These are phyloP conservation scores for Fusarium buxicola DNA, from an alignment of 2,329 filamentous ascomycete genomes.

Conservation along the genomic window DNA sequence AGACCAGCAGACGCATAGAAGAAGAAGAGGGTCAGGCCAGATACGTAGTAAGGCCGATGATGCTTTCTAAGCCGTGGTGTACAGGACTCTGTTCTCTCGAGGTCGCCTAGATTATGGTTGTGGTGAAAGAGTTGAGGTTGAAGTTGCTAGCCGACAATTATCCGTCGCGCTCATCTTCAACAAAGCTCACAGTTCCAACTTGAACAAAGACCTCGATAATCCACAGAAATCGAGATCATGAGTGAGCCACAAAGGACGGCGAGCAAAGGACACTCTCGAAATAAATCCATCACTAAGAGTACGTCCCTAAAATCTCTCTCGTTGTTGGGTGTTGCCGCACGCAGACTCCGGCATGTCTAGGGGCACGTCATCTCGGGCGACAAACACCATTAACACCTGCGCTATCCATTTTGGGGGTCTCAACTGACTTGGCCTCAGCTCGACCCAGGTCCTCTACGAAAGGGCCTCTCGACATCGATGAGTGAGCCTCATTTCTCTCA, in stretches of 20 bases:
- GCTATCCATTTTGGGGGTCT: background rate
- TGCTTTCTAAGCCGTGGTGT: too few relatives aligned
- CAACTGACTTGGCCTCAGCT: slow-evolving; percentile 53
- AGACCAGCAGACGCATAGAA: too few relatives aligned
- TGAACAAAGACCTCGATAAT: slow-evolving; percentile 15
- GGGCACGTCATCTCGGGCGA: slow-evolving; percentile 11
- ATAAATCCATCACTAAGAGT: slow-evolving; percentile 55
- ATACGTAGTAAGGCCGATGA: too few relatives aligned
- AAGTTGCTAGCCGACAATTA: slow-evolving; percentile 38
- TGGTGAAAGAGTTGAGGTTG: background rate
- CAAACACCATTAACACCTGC: slow-evolving; percentile 8
- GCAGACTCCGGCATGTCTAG: background rate
- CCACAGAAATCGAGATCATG: slow-evolving; percentile 38
- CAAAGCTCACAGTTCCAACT: slow-evolving; percentile 22
- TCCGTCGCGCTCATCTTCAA: slow-evolving; percentile 26
- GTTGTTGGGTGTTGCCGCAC: background rate
- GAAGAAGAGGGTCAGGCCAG: too few relatives aligned
- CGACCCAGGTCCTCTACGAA: slow-evolving; percentile 77
- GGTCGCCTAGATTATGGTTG: background rate
- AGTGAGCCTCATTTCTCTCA: slow-evolving; percentile 64
- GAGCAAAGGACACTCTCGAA: slow-evolving; percentile 51
- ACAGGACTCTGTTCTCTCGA: background rate
- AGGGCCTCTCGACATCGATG: slow-evolving; percentile 80
- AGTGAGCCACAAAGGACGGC: slow-evolving; percentile 46
- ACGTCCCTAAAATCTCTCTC: slow-evolving; percentile 18